These are phyloP conservation scores for Penicillium subrubescens DNA, from an alignment of 495 filamentous ascomycete genomes.

Conservation along the genomic window DNA sequence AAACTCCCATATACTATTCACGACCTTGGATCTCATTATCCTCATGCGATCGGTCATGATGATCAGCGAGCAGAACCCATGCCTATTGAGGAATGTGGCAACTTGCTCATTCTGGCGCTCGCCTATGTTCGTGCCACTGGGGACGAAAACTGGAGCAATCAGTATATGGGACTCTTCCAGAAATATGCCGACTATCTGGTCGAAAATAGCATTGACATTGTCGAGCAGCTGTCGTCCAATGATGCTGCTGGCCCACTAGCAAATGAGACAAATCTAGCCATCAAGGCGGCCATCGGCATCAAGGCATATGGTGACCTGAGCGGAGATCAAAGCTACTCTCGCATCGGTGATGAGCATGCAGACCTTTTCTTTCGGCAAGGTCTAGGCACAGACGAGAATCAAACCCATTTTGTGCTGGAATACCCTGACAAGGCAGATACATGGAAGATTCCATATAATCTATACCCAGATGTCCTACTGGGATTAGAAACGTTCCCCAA, in stretches of 20 bases:
- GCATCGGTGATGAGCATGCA: constrained; percentile 42
- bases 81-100: constrained; percentile 52
- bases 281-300: constrained; percentile 58
- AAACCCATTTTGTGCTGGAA: constrained; percentile 49
- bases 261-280: constrained; percentile 60
- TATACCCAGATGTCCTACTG: constrained; percentile 50
- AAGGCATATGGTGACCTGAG: constrained; percentile 50
- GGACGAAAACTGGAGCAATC: constrained; percentile 36
- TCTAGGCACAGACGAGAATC: constrained; percentile 35
- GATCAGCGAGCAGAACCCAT: constrained; percentile 47
- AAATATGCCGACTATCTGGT: constrained; percentile 56
- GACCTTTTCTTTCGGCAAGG: constrained; percentile 41
- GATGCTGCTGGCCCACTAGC: constrained; percentile 53
- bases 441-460: constrained; percentile 49
- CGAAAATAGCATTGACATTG: constrained; percentile 49
- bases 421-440: constrained; percentile 38
- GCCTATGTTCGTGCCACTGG: constrained; percentile 47
- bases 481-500: constrained; percentile 42
- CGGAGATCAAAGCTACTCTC: constrained; percentile 40
- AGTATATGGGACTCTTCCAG: constrained; percentile 39
- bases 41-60: constrained; percentile 52
- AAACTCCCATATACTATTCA: constrained; percentile 46
- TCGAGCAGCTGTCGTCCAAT: constrained; percentile 56
- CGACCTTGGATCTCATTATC: constrained; percentile 49
- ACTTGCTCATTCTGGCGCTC: constrained; percentile 46